Evolutionary conservation across 2,329 filamentous ascomycete genomes (phyloP), one percentile per base, ranked within the genome.

Genomic region (Onygenales sp.): DNA sequence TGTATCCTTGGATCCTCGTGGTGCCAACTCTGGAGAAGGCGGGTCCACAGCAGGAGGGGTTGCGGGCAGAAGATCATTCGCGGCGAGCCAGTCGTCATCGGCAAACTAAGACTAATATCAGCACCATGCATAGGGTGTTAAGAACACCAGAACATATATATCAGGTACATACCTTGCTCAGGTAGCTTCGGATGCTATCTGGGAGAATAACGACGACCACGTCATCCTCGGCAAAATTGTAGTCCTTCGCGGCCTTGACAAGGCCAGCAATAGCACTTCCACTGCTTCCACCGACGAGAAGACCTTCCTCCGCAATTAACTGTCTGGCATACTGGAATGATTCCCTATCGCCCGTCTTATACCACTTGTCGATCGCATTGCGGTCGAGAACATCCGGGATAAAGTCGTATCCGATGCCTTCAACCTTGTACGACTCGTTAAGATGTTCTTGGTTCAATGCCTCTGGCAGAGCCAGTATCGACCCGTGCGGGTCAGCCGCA

Each of bases 391-490:
- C 94, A 27, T 97, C 89, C 6, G 94, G 93, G 55, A 98, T 87
- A 69, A 98, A 98, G 70, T 98, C 93, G 69, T 98, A 98, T 17
- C 93, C 93, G 64, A 98, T 98, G 43, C 93, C 93, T 75, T 98
- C 93, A 0, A 98, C 93, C 75, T 98, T 97, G 77, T 98, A 98
- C 1, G 85, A 78, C 69, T 89, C 84, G 65, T 96, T 92, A 56
- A 81, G 80, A 66, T 85, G 82, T 59, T 88, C 85, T 47, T 88
- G 77, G 70, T 98, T 98, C 61, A 98, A 75, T 5, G 71, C 64
- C 60, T 86, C 82, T 2, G 93, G 93, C 35, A 95, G 65, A 8
- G 93, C 93, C 48, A 98, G 78, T 61, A 97, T 90, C 55, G 89
- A 95, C 51, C 93, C 93, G 49, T 91, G 82, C 0, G 93, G 93